These are phyloP conservation scores for Podila horticola DNA, from an alignment of 192 early-diverging fungal genomes.

Conservation along the genomic window DNA sequence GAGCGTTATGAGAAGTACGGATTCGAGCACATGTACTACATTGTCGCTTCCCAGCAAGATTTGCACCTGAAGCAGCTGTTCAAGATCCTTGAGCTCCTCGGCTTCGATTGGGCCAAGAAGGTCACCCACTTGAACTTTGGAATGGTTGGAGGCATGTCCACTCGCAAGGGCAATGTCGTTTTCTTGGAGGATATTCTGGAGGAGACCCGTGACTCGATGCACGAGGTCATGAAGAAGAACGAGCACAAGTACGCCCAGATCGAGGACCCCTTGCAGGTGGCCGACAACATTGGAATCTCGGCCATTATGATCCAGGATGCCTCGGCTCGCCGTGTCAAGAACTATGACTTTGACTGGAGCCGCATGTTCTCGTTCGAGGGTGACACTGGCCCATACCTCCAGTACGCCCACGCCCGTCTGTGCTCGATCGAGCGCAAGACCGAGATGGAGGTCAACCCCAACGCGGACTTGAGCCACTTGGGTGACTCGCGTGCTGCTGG, in stretches of 20 bases:
- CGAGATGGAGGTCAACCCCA: conserved; percentile 65
- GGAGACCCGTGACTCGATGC: conserved; percentile 88
- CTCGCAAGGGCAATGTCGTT: conserved; percentile 94
- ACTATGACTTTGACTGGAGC: conserved; percentile 93
- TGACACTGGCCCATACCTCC: conserved; percentile 99
- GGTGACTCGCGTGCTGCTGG: conserved; percentile 71
- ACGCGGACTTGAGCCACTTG: conserved; percentile 76
- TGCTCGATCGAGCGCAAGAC: conserved; percentile 93
- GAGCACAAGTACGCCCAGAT: conserved; percentile 88
- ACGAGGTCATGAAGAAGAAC: conserved; percentile 91
- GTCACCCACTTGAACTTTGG: conserved; percentile 95
- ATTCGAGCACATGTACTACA: conserved; percentile 94
- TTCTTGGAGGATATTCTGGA: conserved; percentile 96
- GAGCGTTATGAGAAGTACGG: conserved; percentile 88
- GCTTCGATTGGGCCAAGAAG: conserved; percentile 82
- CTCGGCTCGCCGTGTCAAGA: conserved; percentile 88
- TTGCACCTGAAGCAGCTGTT: conserved; percentile 95
- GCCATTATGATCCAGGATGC: conserved; percentile 95
- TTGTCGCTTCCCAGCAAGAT: conserved; percentile 91
- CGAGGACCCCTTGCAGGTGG: conserved; percentile 79
- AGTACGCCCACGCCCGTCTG: conserved; percentile 98
- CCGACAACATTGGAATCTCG: conserved; percentile 92
- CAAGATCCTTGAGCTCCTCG: conserved; percentile 88
- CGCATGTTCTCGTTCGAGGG: conserved; percentile 97
- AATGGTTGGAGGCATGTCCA: conserved; percentile 94